Conservation (phyloP, 163 green algal species). For the Volvox carteri region DNA sequence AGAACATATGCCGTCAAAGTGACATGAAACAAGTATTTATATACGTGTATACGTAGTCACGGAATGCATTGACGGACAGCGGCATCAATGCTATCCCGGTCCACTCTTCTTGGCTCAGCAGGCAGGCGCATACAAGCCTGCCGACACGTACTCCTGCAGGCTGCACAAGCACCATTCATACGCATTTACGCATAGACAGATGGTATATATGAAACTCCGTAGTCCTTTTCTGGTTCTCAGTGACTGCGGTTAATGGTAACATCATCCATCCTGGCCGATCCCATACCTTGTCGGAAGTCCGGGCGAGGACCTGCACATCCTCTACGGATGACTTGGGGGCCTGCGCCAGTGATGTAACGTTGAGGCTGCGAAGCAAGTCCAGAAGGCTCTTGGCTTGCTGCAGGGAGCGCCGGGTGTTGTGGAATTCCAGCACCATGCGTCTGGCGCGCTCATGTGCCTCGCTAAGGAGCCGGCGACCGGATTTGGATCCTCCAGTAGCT, state of each 20-base stretch:
- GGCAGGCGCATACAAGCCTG: background rate
- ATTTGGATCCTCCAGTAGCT: no score
- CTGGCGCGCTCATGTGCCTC: background rate
- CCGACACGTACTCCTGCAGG: background rate
- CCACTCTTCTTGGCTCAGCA: background rate
- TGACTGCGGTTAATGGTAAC: no score
- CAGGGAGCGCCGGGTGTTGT: slow-evolving; percentile 14
- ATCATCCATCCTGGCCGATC: background rate
- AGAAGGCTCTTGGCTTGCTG: background rate
- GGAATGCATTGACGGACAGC: no score
- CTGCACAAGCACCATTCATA: background rate
- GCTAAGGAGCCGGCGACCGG: background rate
- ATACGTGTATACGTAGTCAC: background rate
- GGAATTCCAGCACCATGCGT: slow-evolving; percentile 42
- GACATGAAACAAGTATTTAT: background rate
- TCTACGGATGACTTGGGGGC: background rate
- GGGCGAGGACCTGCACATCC: background rate
- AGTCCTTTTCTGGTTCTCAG: background rate
- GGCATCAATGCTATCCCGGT: background rate
- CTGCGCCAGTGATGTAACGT: background rate
- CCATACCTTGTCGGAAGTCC: background rate
- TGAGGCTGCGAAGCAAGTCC: background rate
- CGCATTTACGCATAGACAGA: background rate
- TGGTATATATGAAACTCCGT: background rate
- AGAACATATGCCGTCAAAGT: background rate